Evolutionary conservation across 768 basidiomycete genomes (phyloP).

Genomic region (Serpula lacrymans): DNA sequence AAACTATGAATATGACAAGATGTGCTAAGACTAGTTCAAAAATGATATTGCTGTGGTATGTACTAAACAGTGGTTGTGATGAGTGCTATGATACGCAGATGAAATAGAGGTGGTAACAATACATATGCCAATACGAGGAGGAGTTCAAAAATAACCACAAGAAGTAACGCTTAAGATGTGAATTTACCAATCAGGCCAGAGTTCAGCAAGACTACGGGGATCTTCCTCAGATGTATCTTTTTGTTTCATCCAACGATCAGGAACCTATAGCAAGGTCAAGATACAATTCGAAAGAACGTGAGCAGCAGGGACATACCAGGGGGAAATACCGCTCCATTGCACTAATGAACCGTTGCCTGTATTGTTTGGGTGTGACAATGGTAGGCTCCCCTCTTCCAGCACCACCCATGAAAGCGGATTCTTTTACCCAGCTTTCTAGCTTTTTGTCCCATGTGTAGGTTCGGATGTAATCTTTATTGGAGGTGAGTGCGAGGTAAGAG

Average conservation of each 20-base stretch:
- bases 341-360: slow-evolving; percentile 80
- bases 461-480: slow-evolving; percentile 76
- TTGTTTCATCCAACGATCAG: slow-evolving; percentile 91
- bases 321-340: slow-evolving; percentile 92
- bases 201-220: slow-evolving; percentile 46
- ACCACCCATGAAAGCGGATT: slow-evolving; percentile 84
- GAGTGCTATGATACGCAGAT: too few relatives aligned
- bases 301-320: slow-evolving; percentile 46
- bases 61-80: too few relatives aligned
- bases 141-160: too few relatives aligned
- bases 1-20: too few relatives aligned
- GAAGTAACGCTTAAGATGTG: too few relatives aligned
- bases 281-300: background rate
- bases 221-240: slow-evolving; percentile 78
- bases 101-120: too few relatives aligned
- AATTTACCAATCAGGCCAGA: slow-evolving; percentile 63
- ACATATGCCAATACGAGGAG: too few relatives aligned
- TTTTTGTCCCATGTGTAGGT: slow-evolving; percentile 99
- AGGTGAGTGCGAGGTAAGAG: background rate
- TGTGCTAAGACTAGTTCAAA: too few relatives aligned
- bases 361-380: slow-evolving; percentile 94
- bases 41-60: too few relatives aligned
- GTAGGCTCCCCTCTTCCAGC: slow-evolving; percentile 88
- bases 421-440: slow-evolving; percentile 97
- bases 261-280: slow-evolving; percentile 47